Evolutionary conservation across 2,329 filamentous ascomycete species (phyloP).

Genomic region (Fusarium torulosum): DNA sequence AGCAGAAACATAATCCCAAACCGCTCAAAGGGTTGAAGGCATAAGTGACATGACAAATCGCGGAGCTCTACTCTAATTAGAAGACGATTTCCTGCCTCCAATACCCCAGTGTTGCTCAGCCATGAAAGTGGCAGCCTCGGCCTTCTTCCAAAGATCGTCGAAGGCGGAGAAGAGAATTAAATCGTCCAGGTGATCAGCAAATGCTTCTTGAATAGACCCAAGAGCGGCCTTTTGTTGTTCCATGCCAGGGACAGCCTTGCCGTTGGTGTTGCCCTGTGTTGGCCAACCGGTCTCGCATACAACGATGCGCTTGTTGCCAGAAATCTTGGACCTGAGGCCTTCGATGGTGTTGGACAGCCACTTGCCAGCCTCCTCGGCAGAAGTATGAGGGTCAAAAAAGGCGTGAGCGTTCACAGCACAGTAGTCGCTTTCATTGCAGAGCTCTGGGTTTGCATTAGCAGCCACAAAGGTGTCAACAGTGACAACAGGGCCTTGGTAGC

Average conservation of each 20-base stretch:
- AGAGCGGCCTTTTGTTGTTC: constrained; percentile 76
- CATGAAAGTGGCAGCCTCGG: constrained; percentile 71
- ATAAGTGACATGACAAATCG: constrained; percentile 19
- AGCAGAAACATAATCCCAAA: constrained; percentile 11
- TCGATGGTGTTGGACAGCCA: constrained; percentile 73
- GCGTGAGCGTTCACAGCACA: constrained; percentile 86
- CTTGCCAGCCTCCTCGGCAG: constrained; percentile 70
- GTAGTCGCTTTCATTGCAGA: constrained; percentile 82
- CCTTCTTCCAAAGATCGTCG: constrained; percentile 83
- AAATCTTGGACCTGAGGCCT: constrained; percentile 58
- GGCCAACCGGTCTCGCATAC: constrained; percentile 92
- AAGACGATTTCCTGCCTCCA: constrained; percentile 29
- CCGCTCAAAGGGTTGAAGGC: constrained; percentile 16
- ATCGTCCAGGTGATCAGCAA: constrained; percentile 62
- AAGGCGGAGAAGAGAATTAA: constrained; percentile 83
- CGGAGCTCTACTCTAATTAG: constrained; percentile 29
- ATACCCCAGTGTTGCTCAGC: constrained; percentile 86
- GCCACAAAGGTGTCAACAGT: constrained; percentile 84
- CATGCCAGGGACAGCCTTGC: constrained; percentile 74
- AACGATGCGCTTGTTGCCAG: constrained; percentile 70
- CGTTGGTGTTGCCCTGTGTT: constrained; percentile 73
- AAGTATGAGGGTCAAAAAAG: constrained; percentile 79
- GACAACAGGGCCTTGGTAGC: constrained; percentile 80
- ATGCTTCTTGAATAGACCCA: constrained; percentile 70
- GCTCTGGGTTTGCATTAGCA: constrained; percentile 72